phyloP scores from a whole-genome alignment of 331 rosid species.

The Malus hybrid region DNA sequence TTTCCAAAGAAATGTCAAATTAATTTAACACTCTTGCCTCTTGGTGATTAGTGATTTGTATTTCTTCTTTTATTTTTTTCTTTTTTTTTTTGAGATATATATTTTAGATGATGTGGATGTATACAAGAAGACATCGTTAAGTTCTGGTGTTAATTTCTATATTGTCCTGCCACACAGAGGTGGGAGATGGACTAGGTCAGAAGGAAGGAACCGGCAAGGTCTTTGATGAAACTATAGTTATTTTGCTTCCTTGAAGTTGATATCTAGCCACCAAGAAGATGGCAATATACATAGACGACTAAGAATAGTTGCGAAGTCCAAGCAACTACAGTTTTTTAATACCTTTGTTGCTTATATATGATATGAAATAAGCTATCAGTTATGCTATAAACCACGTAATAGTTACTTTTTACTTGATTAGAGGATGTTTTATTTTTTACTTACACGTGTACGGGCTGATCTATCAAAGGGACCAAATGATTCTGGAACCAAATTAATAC shows the following conservation, averaged over 20 bases:
- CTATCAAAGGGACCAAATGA: too few species aligned
- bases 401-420: too few species aligned
- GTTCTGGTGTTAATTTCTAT: neutral
- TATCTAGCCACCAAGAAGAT: neutral
- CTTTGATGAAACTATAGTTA: neutral
- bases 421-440: too few species aligned
- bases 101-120: neutral
- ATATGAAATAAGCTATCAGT: too few species aligned
- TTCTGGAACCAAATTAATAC: too few species aligned
- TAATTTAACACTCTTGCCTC: neutral
- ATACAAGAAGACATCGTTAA: neutral
- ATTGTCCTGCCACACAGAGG: neutral
- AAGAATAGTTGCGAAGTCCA: neutral
- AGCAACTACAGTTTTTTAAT: too few species aligned
- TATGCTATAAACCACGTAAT: too few species aligned
- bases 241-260: neutral
- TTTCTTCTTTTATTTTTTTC: neutral
- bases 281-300: neutral
- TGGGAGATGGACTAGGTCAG: neutral
- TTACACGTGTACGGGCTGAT: too few species aligned
- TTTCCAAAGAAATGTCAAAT: too few species aligned
- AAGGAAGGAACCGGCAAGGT: neutral
- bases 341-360: neutral
- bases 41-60: neutral
- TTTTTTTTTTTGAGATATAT: neutral